Conservation (phyloP, 1,284 basidiomycete genomes). For the Ustilago loliicola region DNA sequence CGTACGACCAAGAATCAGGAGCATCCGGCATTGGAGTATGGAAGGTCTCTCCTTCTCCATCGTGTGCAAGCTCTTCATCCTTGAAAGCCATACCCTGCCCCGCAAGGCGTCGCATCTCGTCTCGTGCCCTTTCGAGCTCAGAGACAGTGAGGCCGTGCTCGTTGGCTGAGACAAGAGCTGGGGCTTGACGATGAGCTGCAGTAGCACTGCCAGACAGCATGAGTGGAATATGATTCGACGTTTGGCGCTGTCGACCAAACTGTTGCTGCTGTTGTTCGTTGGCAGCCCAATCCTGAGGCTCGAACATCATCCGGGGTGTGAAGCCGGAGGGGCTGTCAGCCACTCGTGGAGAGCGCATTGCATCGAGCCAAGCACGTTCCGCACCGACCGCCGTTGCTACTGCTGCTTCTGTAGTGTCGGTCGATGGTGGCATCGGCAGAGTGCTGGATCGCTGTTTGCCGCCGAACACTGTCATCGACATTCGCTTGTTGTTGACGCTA, state of each 20-base stretch:
- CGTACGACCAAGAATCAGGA: conserved; percentile 21
- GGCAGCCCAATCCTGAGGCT: conserved; percentile 39
- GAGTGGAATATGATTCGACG: conserved; percentile 32
- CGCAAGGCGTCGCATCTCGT: conserved; percentile 43
- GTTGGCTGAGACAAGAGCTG: not conserved
- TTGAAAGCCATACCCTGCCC: conserved; percentile 29
- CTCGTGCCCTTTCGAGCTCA: conserved; percentile 32
- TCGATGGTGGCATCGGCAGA: conserved; percentile 9
- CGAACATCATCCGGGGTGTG: conserved; percentile 52
- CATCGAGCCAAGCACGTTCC: conserved; percentile 43
- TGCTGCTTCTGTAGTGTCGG: conserved; percentile 14
- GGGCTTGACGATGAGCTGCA: conserved; percentile 1
- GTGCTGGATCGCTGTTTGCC: conserved; percentile 36
- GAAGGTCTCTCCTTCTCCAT: conserved; percentile 24
- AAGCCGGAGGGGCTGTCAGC: conserved; percentile 53
- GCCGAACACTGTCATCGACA: conserved; percentile 42
- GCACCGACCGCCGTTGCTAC: conserved; percentile 6
- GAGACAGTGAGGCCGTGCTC: conserved; percentile 33
- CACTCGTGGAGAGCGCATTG: conserved; percentile 46
- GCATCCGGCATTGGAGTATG: conserved; percentile 40
- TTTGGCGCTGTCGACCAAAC: not conserved
- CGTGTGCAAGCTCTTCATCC: conserved; percentile 13
- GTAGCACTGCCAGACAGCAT: conserved; percentile 30
- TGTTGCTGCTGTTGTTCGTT: conserved; percentile 12
- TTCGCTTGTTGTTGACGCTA: conserved; percentile 37